Conservation (phyloP, 1,139 yeast genomes). For the Suhomyces chickasaworum region DNA sequence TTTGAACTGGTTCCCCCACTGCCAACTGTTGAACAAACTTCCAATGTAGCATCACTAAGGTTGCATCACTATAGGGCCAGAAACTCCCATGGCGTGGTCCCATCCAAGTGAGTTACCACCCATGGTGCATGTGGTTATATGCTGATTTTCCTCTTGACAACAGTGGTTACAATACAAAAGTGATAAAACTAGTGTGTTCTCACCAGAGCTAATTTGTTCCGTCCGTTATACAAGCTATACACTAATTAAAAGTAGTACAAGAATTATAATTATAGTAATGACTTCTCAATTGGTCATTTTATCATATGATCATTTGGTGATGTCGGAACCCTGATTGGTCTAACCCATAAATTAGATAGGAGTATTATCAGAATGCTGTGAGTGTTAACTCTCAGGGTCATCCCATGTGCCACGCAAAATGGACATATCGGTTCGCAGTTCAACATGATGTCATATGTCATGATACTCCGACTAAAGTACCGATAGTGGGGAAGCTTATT, state of each 20-base stretch:
- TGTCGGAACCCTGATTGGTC: no score
- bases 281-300: no score
- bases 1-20: not conserved
- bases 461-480: not conserved
- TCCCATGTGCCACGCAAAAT: not conserved
- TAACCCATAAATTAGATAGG: no score
- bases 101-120: not conserved
- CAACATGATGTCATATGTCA: not conserved
- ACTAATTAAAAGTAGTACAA: no score
- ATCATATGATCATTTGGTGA: no score
- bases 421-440: not conserved
- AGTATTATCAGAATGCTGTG: no score
- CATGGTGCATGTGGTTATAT: not conserved
- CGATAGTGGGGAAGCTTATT: not conserved
- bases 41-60: not conserved
- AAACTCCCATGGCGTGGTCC: not conserved
- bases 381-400: no score
- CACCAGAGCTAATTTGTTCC: not conserved
- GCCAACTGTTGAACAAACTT: not conserved
- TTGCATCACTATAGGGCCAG: not conserved
- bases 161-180: not conserved
- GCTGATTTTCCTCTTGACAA: not conserved
- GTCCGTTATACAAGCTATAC: not conserved
- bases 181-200: not conserved
- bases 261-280: no score